Percentiles rank a stretch among this genome's conserved stretches.
Evolutionary conservation across 805 yeast species (phyloP).

Genomic region (Candida vartiovaarae): DNA sequence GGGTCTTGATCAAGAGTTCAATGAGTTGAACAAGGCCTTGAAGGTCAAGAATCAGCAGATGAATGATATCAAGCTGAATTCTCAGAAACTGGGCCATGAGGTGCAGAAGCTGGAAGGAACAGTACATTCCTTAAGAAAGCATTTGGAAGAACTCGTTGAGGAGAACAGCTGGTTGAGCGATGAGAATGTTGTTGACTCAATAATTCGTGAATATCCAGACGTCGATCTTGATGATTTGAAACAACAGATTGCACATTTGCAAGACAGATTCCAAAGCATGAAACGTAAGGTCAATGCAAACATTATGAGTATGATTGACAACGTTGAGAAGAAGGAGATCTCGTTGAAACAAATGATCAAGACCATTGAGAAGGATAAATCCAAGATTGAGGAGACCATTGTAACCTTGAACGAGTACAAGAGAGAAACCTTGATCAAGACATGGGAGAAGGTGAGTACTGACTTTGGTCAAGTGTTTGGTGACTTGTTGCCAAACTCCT

Average conservation of each 20-base stretch:
- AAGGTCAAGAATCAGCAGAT: conserved; percentile 33
- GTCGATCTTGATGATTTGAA: conserved; percentile 58
- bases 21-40: conserved; percentile 44
- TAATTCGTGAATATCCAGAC: conserved; percentile 55
- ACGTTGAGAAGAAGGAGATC: conserved; percentile 79
- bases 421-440: conserved; percentile 69
- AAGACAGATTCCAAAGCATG: conserved; percentile 59
- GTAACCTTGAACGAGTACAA: conserved; percentile 79
- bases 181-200: conserved; percentile 44
- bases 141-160: conserved; percentile 38
- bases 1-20: conserved; percentile 72
- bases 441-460: conserved; percentile 78
- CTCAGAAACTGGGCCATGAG: conserved; percentile 50
- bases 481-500: conserved; percentile 82
- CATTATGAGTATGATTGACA: conserved; percentile 87
- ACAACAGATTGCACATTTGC: conserved; percentile 47
- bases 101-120: conserved; percentile 40
- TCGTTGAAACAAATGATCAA: conserved; percentile 72
- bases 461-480: conserved; percentile 90
- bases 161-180: conserved; percentile 73
- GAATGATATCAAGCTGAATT: conserved; percentile 41
- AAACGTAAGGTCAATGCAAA: conserved; percentile 76
- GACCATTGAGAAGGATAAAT: conserved; percentile 83
- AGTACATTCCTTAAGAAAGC: conserved; percentile 29
- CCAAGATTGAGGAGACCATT: conserved; percentile 84